Conservation (phyloP, 1,284 basidiomycete species). For the Paramarasmius palmivorus region DNA sequence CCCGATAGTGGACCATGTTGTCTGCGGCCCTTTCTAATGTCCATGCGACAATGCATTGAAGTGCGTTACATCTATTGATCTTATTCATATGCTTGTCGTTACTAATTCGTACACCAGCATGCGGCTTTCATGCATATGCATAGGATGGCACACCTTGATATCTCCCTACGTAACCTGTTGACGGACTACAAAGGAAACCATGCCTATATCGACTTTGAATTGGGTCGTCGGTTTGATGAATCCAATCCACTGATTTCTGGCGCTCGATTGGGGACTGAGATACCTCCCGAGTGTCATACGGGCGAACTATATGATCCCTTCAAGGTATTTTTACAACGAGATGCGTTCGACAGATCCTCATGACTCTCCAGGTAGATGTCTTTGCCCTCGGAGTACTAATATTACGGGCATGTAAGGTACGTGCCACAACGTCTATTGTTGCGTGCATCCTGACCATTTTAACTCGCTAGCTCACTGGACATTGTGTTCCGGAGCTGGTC, state of each 20-base stretch:
- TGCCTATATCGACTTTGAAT: constrained; percentile 73
- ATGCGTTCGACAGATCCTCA: too few relatives aligned
- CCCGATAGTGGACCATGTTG: constrained; percentile 49
- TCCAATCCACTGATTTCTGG: constrained; percentile 36
- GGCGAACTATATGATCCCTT: constrained; percentile 56
- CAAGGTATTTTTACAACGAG: constrained; percentile 33
- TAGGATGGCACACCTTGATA: constrained; percentile 67
- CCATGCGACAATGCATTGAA: constrained; percentile 67
- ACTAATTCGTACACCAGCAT: constrained; percentile 43
- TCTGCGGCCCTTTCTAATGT: constrained; percentile 51
- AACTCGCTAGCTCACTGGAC: constrained; percentile 48
- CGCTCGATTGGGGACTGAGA: constrained; percentile 53
- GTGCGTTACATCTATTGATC: constrained; percentile 22
- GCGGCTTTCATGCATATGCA: constrained; percentile 67
- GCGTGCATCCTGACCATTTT: constrained; percentile 9
- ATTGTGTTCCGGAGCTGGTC: constrained; percentile 56
- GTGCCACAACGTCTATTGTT: constrained; percentile 17
- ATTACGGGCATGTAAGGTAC: constrained; percentile 62
- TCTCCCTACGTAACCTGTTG: constrained; percentile 66
- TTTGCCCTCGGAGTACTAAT: constrained; percentile 69
- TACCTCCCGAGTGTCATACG: constrained; percentile 67
- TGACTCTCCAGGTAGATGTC: constrained; percentile 44
- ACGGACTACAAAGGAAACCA: constrained; percentile 63
- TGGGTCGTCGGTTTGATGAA: constrained; percentile 54
- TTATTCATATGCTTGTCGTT: constrained; percentile 6